Evolutionary conservation across 495 filamentous ascomycete species (phyloP).

Genomic region (Pyrenopolyporus hunteri): DNA sequence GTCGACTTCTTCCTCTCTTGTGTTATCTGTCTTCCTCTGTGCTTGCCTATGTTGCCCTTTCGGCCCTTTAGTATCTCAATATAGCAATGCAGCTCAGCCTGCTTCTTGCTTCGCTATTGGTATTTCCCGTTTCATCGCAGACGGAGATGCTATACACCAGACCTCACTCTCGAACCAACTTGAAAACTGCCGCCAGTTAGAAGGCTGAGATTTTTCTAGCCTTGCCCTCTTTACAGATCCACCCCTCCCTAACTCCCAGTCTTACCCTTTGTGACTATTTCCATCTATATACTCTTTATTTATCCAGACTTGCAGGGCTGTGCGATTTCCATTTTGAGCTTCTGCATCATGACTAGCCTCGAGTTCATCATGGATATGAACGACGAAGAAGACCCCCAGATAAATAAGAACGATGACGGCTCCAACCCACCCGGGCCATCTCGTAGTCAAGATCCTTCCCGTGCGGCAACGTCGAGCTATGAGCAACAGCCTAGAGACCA

Average conservation of each 20-base stretch:
- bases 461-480: conserved; percentile 40
- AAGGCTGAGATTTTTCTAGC: conserved; percentile 44
- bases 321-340: conserved; percentile 52
- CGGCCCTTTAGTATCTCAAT: conserved; percentile 49
- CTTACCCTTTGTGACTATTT: conserved; percentile 42
- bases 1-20: conserved; percentile 24
- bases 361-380: conserved; percentile 56
- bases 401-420: conserved; percentile 42
- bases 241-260: conserved; percentile 39
- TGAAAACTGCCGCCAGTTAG: conserved; percentile 37
- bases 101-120: conserved; percentile 41
- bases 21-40: conserved; percentile 24
- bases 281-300: conserved; percentile 46
- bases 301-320: conserved; percentile 45
- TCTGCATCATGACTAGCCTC: conserved; percentile 53
- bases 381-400: conserved; percentile 46
- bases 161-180: conserved; percentile 34
- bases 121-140: conserved; percentile 43
- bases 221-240: conserved; percentile 42
- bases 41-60: conserved; percentile 34
- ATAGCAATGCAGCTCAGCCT: conserved; percentile 55
- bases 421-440: conserved; percentile 42
- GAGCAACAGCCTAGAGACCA: conserved; percentile 34
- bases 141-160: conserved; percentile 40
- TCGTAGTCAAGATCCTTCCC: conserved; percentile 48